These are phyloP conservation scores for Trametes elegans DNA, from an alignment of 768 basidiomycete species.

Conservation along the genomic window DNA sequence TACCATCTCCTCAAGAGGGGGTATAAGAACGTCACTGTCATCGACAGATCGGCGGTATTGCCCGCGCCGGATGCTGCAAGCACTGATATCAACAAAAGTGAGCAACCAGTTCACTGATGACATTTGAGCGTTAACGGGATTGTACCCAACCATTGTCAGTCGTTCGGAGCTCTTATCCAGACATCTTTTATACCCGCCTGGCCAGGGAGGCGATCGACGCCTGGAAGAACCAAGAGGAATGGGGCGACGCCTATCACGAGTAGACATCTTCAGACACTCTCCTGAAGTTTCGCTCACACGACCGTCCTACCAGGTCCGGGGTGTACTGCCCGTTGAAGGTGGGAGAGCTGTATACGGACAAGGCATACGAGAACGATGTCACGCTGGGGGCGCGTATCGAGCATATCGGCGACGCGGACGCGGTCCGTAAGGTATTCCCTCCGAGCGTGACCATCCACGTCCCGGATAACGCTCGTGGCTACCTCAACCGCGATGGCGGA, in stretches of 20 bases:
- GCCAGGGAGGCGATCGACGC: conserved; percentile 72
- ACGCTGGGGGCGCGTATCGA: conserved; percentile 52
- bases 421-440: conserved; percentile 51
- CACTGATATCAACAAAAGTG: conserved; percentile 48
- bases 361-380: conserved; percentile 62
- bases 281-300: neutral
- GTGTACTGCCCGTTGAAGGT: conserved; percentile 55
- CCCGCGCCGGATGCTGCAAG: conserved; percentile 85
- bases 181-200: conserved; percentile 65
- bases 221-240: conserved; percentile 67
- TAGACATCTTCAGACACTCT: conserved; percentile 36
- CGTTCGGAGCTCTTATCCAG: conserved; percentile 71
- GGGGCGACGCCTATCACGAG: conserved; percentile 84
- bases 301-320: conserved; percentile 50
- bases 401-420: conserved; percentile 36
- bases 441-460: conserved; percentile 34
- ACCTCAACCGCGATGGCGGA: conserved; percentile 74
- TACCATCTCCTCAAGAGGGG: conserved; percentile 70
- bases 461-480: conserved; percentile 47
- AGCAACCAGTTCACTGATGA: too few species aligned
- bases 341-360: conserved; percentile 43
- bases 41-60: conserved; percentile 66
- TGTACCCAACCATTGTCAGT: conserved; percentile 40
- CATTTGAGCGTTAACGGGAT: too few species aligned
- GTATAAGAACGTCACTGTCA: conserved; percentile 66